Base-by-base conservation (phyloP, 371 early-diverging fungal species). In the Blakeslea trispora region DNA sequence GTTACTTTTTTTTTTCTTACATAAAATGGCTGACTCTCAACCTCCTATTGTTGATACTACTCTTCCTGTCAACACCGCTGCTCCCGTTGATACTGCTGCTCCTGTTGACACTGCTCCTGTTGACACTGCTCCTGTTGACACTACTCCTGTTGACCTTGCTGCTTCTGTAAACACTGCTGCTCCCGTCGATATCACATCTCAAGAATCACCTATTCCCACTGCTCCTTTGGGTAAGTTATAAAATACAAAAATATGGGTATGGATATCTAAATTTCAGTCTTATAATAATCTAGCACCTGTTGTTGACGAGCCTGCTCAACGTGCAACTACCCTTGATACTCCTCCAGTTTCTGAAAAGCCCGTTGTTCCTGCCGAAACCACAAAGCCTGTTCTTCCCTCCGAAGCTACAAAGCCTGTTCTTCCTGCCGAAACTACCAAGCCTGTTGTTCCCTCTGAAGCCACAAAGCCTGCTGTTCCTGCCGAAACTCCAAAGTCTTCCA, bases 301-400 rank as follows among this genome's bases (percentile, higher is more conserved):
- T 22, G 45, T 45, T 23, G 11, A 24, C 9, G 15, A 22, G 22
- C n/a, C 40, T 18, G 34, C 15, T 15, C 46, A 31, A 34, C 39
- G 22, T n/a, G 15, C 57, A 8, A 43, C 47, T 11, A 52, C 42
- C 40, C 34, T 43, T 53, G 39, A 51, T 44, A 62, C 62, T 37
- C 58, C 64, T 46, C 45, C 64, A 34, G 45, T 51, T 24, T 53
- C 59, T 42, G 59, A 41, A 19, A 64, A 54, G 34, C 51, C 48
- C 19, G 28, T 32, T 18, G 34, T 32, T 15, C 48, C 34, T 41
- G n/a, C 51, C 8, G 42, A 8, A 19, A 45, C 45, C n/a, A 23
- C 41, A 24, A 31, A 43, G 22, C 14, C 34, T n/a, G n/a, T n/a
- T n/a, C n/a, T n/a, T n/a, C n/a, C n/a, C n/a, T n/a, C n/a, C n/a